Evolutionary conservation across 306 rosid species (phyloP), one percentile per base, ranked within the genome.

Genomic region (Rosa rugosa): DNA sequence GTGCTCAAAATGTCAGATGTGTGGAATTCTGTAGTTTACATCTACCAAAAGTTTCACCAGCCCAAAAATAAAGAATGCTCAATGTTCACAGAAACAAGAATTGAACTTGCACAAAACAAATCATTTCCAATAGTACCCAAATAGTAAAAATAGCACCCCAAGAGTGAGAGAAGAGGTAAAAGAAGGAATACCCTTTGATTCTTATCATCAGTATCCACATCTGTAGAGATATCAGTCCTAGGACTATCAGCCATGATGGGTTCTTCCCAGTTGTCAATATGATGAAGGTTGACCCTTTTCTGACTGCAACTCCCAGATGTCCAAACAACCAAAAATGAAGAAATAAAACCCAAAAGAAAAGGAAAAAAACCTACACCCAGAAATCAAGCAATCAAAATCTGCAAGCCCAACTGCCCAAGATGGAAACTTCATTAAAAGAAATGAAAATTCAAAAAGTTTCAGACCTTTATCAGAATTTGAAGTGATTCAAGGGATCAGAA

Each of bases 191-290:
- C 99, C 97, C 83, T 84, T 79, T 88, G 93, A 84, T 90, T 90
- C 86, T 85, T 96, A 66, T 96, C 98, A 83, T 96, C 99, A 49
- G 96, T 93, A 77, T 96, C 99, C 57, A 46, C 98, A 80, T 96
- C 99, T 59, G 99, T 93, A 57, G 99, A 93, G 42, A 96, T 96
- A 90, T 96, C 99, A 80, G 99, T 93, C 93, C 98, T 82, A 11
- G 99, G 98, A 89, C 99, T 96, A 83, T 91, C 98, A 47, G 99
- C 94, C 99, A 96, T 96, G 85, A 85, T 69, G 72, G 86, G 81
- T 64, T 84, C 92, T 88, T 81, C 82, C 84, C 76, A 75, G 80
- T 75, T 80, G 73, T 85, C 88, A 69, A 77, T 76, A 82, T 69
- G 80, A 82, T 84, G 77, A 81, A 78, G 85, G 81, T 79, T 86